phyloP scores from a whole-genome alignment of 768 basidiomycete species.

The Hypholoma sublateritium region DNA sequence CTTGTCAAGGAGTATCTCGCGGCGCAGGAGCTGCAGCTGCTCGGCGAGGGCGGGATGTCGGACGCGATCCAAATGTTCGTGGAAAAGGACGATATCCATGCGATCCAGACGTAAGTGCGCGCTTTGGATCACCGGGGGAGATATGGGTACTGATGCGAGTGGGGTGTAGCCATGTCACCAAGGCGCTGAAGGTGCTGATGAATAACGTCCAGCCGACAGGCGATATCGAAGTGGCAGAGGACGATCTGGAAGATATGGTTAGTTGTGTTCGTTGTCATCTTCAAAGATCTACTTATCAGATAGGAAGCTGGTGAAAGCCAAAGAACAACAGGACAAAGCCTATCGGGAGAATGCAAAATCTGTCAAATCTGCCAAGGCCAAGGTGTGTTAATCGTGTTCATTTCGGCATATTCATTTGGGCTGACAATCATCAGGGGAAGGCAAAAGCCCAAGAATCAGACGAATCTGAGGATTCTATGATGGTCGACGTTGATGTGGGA shows the following conservation, averaged over 20 bases:
- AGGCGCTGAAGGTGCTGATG: slow-evolving; percentile 59
- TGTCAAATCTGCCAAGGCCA: slow-evolving; percentile 39
- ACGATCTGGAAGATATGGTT: slow-evolving; percentile 73
- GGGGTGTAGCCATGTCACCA: slow-evolving; percentile 59
- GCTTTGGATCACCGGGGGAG: neutral
- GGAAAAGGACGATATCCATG: slow-evolving; percentile 95
- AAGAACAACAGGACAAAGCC: slow-evolving; percentile 65
- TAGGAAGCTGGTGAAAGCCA: slow-evolving; percentile 64
- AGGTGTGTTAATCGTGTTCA: slow-evolving; percentile 30
- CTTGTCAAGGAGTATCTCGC: slow-evolving; percentile 90
- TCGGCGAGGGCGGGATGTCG: slow-evolving; percentile 88
- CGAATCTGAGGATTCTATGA: slow-evolving; percentile 75
- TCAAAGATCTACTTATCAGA: neutral
- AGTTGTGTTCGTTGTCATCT: slow-evolving; percentile 17
- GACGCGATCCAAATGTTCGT: slow-evolving; percentile 95
- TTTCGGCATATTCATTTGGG: neutral
- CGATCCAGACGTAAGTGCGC: slow-evolving; percentile 74
- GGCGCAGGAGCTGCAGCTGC: slow-evolving; percentile 89
- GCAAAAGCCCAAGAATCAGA: slow-evolving; percentile 46
- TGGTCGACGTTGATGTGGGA: slow-evolving; percentile 71
- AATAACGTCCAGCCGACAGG: slow-evolving; percentile 66
- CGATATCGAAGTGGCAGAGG: slow-evolving; percentile 58
- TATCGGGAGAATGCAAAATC: slow-evolving; percentile 48
- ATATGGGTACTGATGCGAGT: slow-evolving; percentile 1
- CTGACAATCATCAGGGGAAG: slow-evolving; percentile 41